Percentiles rank a stretch among this genome's conserved stretches.
phyloP scores from a whole-genome alignment of 768 basidiomycete genomes.

The Rhodotorula toruloides region DNA sequence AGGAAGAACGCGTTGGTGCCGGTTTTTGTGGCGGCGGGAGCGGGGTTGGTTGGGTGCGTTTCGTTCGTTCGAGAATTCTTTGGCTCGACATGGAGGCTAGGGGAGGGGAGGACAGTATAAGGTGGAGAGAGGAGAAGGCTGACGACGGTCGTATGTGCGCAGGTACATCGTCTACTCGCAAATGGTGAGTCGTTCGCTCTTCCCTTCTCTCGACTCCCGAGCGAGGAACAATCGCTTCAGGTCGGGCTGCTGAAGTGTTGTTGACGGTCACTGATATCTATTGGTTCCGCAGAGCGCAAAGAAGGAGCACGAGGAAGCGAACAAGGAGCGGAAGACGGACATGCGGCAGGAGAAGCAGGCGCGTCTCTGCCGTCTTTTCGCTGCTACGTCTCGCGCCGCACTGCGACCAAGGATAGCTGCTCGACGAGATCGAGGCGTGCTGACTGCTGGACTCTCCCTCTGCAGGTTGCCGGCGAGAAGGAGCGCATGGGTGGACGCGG shows the following conservation, averaged over 20 bases:
- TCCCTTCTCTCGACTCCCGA: neutral
- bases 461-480: neutral
- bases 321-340: neutral
- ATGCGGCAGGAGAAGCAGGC: neutral
- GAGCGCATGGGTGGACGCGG: neutral
- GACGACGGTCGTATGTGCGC: neutral
- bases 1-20: constrained; percentile 3
- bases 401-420: neutral
- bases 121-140: neutral
- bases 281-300: neutral
- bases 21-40: neutral
- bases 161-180: constrained; percentile 13
- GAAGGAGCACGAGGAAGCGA: neutral
- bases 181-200: neutral
- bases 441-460: no score
- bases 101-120: no score
- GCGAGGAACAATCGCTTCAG: neutral
- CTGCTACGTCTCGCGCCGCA: neutral
- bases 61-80: neutral
- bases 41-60: neutral
- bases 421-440: neutral
- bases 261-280: no score
- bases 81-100: neutral
- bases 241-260: no score
- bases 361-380: neutral